Percentiles rank a stretch among this genome's conserved stretches.
phyloP scores from a whole-genome alignment of 768 basidiomycete genomes.

The Hirschioporus abietinus region DNA sequence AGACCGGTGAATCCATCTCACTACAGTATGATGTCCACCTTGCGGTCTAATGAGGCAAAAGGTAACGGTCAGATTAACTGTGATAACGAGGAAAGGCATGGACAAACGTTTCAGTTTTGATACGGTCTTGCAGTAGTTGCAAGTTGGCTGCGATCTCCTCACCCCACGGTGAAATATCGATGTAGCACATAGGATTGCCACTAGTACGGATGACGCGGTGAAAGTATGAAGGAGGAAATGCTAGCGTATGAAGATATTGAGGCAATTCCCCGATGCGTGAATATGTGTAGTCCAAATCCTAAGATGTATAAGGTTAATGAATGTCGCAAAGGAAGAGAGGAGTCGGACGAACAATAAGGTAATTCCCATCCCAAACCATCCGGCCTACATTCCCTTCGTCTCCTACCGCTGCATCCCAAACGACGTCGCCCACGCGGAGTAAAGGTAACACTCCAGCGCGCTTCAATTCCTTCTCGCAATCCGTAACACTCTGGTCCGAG shows the following conservation, averaged over 20 bases:
- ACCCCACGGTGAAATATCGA: slow-evolving; percentile 77
- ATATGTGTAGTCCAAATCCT: slow-evolving; percentile 87
- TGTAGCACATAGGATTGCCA: slow-evolving; percentile 46
- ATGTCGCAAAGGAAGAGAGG: slow-evolving; percentile 10
- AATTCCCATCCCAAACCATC: slow-evolving; percentile 84
- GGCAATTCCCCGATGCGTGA: slow-evolving; percentile 73
- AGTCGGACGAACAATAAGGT: slow-evolving; percentile 62
- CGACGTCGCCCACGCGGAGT: slow-evolving; percentile 71
- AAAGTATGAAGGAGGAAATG: slow-evolving; percentile 86
- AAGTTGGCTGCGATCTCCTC: slow-evolving; percentile 69
- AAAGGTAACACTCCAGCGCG: slow-evolving; percentile 58
- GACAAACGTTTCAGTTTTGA: slow-evolving; percentile 76
- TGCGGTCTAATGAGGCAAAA: slow-evolving; percentile 50
- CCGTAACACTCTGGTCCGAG: slow-evolving; percentile 72
- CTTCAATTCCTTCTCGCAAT: slow-evolving; percentile 77
- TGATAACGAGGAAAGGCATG: slow-evolving; percentile 2
- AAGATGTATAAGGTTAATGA: slow-evolving; percentile 3
- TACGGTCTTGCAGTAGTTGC: slow-evolving; percentile 72
- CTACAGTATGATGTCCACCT: slow-evolving; percentile 72
- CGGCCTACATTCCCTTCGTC: slow-evolving; percentile 85
- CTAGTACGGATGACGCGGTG: slow-evolving; percentile 71
- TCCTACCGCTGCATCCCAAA: slow-evolving; percentile 84
- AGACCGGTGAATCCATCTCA: slow-evolving; percentile 82
- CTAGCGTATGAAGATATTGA: slow-evolving; percentile 71
- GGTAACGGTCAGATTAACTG: slow-evolving; percentile 9